These are phyloP conservation scores for Paspalum vaginatum DNA, from an alignment of 176 grass and related monocot genomes.

Conservation along the genomic window DNA sequence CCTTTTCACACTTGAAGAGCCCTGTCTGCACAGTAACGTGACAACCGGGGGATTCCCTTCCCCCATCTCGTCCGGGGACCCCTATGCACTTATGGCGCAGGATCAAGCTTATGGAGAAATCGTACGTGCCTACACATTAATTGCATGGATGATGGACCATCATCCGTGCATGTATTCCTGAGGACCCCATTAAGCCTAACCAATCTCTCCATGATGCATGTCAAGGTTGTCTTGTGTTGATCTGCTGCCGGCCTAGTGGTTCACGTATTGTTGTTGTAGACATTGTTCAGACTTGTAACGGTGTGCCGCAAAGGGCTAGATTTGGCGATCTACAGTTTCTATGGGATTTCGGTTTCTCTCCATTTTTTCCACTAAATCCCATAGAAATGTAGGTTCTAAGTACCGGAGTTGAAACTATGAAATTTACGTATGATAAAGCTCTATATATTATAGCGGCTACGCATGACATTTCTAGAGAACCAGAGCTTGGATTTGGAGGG, in stretches of 20 bases:
- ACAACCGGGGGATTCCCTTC: conserved; percentile 17
- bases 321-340: too few species aligned
- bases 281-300: not conserved
- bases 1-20: not conserved
- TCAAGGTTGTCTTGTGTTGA: not conserved
- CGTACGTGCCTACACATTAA: not conserved
- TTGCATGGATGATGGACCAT: not conserved
- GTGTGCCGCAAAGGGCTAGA: too few species aligned
- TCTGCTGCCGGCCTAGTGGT: too few species aligned
- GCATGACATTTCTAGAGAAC: too few species aligned
- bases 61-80: too few species aligned
- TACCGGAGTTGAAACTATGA: too few species aligned
- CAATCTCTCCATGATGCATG: not conserved
- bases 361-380: too few species aligned
- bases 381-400: too few species aligned
- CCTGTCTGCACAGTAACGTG: conserved; percentile 17
- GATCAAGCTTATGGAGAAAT: conserved; percentile 6
- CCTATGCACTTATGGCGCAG: not conserved
- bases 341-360: too few species aligned
- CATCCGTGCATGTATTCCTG: not conserved
- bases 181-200: not conserved
- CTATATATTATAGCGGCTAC: too few species aligned
- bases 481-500: too few species aligned
- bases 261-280: not conserved
- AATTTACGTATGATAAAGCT: too few species aligned